Evolutionary conservation across 768 basidiomycete species (phyloP).

Genomic region (Tubosaeta sp.): DNA sequence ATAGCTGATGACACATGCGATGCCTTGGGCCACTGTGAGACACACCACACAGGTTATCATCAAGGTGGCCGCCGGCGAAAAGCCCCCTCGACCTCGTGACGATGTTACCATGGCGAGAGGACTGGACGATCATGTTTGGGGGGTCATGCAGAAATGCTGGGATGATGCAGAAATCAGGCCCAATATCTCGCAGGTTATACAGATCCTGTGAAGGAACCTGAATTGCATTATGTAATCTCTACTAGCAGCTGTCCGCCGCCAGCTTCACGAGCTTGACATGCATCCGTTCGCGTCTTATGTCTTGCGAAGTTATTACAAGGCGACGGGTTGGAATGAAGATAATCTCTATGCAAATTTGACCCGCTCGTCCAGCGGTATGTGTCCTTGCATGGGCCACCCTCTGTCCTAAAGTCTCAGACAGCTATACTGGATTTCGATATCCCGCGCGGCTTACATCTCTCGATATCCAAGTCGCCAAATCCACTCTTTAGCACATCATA

Average conservation of each 20-base stretch:
- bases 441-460: conserved; percentile 75
- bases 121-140: conserved; percentile 44
- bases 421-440: conserved; percentile 91
- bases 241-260: not conserved
- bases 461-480: conserved; percentile 86
- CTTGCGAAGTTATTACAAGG: conserved; percentile 81
- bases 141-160: conserved; percentile 43
- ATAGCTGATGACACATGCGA: conserved; percentile 50
- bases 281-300: conserved; percentile 88
- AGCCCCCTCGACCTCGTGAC: conserved; percentile 40
- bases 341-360: conserved; percentile 90
- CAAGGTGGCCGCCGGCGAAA: conserved; percentile 37
- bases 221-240: conserved; percentile 15
- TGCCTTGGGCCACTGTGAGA: conserved; percentile 48
- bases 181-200: conserved; percentile 35
- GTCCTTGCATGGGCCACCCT: conserved; percentile 6
- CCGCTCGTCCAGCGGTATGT: conserved; percentile 78
- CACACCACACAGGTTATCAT: conserved; percentile 52
- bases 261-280: conserved; percentile 40
- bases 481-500: conserved; percentile 86
- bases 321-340: conserved; percentile 97
- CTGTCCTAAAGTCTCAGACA: conserved; percentile 27
- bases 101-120: conserved; percentile 36
- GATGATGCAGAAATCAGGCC: conserved; percentile 36
- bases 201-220: conserved; percentile 7